Conservation (phyloP, 2,329 filamentous ascomycete genomes). For the Pseudogymnoascus destructans region DNA sequence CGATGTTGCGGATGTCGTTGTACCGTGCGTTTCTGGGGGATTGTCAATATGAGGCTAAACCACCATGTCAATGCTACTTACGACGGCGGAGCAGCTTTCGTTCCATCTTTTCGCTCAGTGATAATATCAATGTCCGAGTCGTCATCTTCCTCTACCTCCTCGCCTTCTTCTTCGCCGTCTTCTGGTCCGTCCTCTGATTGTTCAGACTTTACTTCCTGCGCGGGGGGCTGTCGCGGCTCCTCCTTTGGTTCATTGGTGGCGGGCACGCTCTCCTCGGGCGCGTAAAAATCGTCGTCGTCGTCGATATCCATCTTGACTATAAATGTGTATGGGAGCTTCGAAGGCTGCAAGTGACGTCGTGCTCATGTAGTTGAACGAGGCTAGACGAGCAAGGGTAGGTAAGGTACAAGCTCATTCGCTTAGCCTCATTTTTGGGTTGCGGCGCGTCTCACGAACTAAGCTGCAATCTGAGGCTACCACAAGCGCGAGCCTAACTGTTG, state of each 20-base stretch:
- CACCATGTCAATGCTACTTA: conserved; percentile 27
- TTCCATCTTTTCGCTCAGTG: conserved; percentile 52
- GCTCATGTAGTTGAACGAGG: background rate
- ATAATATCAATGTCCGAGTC: conserved; percentile 58
- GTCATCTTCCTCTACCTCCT: conserved; percentile 50
- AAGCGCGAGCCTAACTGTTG: conserved; percentile 3
- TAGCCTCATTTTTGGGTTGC: conserved; percentile 12
- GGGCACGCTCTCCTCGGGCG: conserved; percentile 40
- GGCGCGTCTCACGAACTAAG: conserved; percentile 9
- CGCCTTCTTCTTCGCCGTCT: conserved; percentile 28
- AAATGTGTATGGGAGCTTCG: conserved; percentile 11
- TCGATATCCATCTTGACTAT: conserved; percentile 46
- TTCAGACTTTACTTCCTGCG: conserved; percentile 23
- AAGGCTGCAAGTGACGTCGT: conserved; percentile 9
- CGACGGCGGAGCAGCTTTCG: conserved; percentile 45
- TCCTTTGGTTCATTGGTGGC: conserved; percentile 13
- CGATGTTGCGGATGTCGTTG: conserved; percentile 53
- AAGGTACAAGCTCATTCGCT: conserved; percentile 8
- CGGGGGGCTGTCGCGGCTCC: conserved; percentile 17
- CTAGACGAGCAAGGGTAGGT: conserved; percentile 9
- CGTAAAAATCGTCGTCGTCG: conserved; percentile 56
- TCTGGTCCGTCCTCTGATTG: conserved; percentile 24
- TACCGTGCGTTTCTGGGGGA: conserved; percentile 45
- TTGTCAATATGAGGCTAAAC: conserved; percentile 13
- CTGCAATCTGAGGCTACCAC: conserved; percentile 3